Conservation (phyloP, 129 eudicot species). For the Kitagawia praeruptora region DNA sequence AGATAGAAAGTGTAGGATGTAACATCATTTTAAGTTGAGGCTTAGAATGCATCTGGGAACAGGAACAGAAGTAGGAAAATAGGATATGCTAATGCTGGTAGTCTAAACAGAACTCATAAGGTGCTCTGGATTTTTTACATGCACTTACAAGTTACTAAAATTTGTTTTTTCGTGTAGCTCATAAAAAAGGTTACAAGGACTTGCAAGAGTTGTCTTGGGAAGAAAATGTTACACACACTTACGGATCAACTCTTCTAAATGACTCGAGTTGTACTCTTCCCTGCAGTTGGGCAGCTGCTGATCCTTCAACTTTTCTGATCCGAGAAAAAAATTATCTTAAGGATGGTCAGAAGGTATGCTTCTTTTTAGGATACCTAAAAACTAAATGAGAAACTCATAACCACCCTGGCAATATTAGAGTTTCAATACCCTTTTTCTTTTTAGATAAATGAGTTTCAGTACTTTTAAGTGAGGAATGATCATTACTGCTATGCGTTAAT, state of each 20-base stretch:
- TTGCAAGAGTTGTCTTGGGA: slow-evolving; percentile 40
- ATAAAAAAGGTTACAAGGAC: slow-evolving; percentile 55
- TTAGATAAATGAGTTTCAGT: background rate
- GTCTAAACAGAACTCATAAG: background rate
- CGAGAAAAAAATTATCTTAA: slow-evolving; percentile 56
- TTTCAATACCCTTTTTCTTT: background rate
- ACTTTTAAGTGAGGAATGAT: background rate
- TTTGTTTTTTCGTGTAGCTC: slow-evolving; percentile 23
- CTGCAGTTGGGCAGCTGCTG: slow-evolving; percentile 64
- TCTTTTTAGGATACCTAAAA: background rate
- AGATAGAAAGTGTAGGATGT: background rate
- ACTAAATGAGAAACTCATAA: background rate
- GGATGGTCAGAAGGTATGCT: slow-evolving; percentile 60
- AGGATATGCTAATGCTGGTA: background rate
- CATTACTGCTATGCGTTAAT: background rate
- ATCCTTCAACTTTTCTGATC: slow-evolving; percentile 61
- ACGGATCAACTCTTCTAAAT: slow-evolving; percentile 60
- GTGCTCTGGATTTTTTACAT: background rate
- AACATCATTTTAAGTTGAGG: background rate
- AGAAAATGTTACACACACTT: slow-evolving; percentile 25
- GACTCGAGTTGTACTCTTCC: slow-evolving; percentile 48
- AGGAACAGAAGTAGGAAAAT: background rate
- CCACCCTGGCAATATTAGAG: background rate
- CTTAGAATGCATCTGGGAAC: background rate
- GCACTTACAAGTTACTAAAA: background rate